These are phyloP conservation scores for Penicillium longicatenatum DNA, from an alignment of 495 filamentous ascomycete genomes.

Conservation along the genomic window DNA sequence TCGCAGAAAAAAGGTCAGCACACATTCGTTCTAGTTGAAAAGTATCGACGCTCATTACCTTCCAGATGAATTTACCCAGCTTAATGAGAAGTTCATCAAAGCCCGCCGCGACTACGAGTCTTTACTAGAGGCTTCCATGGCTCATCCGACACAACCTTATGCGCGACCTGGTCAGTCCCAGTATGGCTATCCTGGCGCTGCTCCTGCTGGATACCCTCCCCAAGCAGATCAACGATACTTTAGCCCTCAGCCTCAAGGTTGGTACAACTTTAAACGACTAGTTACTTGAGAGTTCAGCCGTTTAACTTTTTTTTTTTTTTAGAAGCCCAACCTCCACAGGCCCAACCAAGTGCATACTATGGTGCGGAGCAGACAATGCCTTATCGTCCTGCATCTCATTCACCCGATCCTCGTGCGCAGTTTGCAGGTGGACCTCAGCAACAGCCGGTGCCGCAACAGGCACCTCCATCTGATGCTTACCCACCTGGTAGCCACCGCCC, in stretches of 20 bases:
- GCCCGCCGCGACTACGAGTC: slow-evolving; percentile 94
- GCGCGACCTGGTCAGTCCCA: slow-evolving; percentile 61
- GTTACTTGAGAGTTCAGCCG: neutral
- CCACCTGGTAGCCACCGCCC: slow-evolving; percentile 54
- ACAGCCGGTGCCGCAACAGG: slow-evolving; percentile 31
- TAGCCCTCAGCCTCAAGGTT: slow-evolving; percentile 59
- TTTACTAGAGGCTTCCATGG: slow-evolving; percentile 94
- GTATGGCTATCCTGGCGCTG: slow-evolving; percentile 62
- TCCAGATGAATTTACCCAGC: slow-evolving; percentile 92
- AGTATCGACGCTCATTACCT: slow-evolving; percentile 19
- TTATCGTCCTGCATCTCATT: slow-evolving; percentile 43
- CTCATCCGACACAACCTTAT: slow-evolving; percentile 77
- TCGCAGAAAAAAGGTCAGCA: slow-evolving; percentile 93
- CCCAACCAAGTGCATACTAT: slow-evolving; percentile 36
- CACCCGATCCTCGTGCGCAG: slow-evolving; percentile 47
- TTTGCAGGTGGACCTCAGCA: slow-evolving; percentile 32
- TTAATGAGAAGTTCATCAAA: slow-evolving; percentile 99
- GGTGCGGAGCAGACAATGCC: slow-evolving; percentile 37
- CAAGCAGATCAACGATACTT: slow-evolving; percentile 72
- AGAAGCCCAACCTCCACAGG: slow-evolving; percentile 37
- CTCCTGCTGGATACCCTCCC: slow-evolving; percentile 51
- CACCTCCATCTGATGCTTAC: slow-evolving; percentile 45
- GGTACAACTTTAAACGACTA: slow-evolving; percentile 7
- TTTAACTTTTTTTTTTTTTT: neutral
- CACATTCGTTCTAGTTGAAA: neutral